phyloP scores from a whole-genome alignment of 768 basidiomycete genomes.

The Lactifluus volemus region DNA sequence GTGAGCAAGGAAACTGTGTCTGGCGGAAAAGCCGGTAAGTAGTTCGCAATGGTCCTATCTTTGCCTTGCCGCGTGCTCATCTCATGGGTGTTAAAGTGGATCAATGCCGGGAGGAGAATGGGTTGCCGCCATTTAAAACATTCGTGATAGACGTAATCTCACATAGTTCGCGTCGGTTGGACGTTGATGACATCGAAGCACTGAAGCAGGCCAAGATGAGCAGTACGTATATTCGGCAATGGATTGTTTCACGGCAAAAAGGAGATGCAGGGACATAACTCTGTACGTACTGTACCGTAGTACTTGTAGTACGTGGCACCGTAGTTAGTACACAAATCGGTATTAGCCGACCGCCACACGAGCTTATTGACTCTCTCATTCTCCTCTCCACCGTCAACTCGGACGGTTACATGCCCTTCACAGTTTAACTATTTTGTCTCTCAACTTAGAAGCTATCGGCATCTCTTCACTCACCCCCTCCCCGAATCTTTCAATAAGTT shows the following conservation, averaged over 20 bases:
- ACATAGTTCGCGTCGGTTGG: conserved; percentile 46
- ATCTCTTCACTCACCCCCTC: background rate
- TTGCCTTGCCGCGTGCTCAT: background rate
- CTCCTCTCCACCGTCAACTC: background rate
- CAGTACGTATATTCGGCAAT: conserved; percentile 85
- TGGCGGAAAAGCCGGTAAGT: conserved; percentile 69
- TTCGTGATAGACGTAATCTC: conserved; percentile 91
- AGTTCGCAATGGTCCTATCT: background rate
- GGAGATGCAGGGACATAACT: background rate
- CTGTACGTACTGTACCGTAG: too few relatives aligned
- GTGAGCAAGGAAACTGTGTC: conserved; percentile 81
- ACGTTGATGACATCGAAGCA: conserved; percentile 55
- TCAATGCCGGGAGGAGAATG: conserved; percentile 43
- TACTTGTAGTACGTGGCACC: too few relatives aligned
- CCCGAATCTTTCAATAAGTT: background rate
- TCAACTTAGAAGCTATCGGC: background rate
- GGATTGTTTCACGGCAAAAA: conserved; percentile 46
- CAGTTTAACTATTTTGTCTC: background rate
- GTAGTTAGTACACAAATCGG: background rate
- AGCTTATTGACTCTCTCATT: background rate
- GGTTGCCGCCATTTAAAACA: conserved; percentile 50
- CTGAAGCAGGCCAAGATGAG: conserved; percentile 85
- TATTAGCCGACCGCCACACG: background rate
- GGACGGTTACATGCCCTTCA: background rate
- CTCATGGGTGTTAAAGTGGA: conserved; percentile 42